Evolutionary conservation across 208 protist genomes (phyloP), one percentile per base, ranked within the genome.

Genomic region (Balamuthia mandrillaris): DNA sequence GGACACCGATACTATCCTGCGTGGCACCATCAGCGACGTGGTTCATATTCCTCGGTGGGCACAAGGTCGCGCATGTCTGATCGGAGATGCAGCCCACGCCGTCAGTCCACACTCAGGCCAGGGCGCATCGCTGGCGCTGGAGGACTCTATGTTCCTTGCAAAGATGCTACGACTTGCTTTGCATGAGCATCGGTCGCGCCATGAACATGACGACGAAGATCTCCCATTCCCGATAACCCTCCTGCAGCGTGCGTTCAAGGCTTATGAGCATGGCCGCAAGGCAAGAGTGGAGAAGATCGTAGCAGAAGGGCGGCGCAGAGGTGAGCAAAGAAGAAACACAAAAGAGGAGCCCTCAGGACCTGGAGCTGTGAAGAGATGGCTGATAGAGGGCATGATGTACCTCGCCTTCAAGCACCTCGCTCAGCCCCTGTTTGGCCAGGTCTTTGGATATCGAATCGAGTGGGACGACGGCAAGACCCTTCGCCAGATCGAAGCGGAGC

Each of bases 111-210:
- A 75, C 65, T 24, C 65, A 24, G 65, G 65, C 37, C 21, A 35
- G 2, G 65, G 65, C 24, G 65, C 65, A 2, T 52, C 41, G 24
- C 10, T 75, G 65, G 65, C 65, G 24, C 65, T 75, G 14, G 65
- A 75, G n/a, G 65, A 75, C 41, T 37, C 21, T 44, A 75, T 75
- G 65, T 75, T 54, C 65, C 41, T 75, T 37, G 65, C 41, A 37
- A 75, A 75, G 41, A 35, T 31, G 39, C n/a, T 75, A 1, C 35
- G 65, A 0, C 65, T 75, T 7, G 65, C 65, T 44, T 16, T n/a
- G 16, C 51, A 27, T 5, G 52, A 60, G 4, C 10, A 60, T 27
- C 4, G n/a, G n/a, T n/a, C 4, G 24, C 1, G 31, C 52, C 21
- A 18, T 39, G 45, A 39, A 33, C 7, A 29, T 10, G 61, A 29